phyloP scores from a whole-genome alignment of 768 basidiomycete genomes.

The Kwoniella sp. region DNA sequence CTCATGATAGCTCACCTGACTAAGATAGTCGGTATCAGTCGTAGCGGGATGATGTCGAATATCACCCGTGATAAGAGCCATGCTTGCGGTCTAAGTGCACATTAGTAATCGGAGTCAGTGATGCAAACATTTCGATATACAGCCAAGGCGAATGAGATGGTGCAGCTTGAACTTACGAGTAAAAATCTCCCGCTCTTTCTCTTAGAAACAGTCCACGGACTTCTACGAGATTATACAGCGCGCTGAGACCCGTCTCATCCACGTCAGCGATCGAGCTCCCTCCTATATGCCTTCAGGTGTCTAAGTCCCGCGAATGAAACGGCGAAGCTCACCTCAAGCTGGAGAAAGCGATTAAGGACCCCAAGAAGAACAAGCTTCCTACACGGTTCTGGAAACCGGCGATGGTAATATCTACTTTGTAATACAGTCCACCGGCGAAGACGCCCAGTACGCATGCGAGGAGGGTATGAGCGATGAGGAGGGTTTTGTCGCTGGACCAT shows the following conservation, averaged over 20 bases:
- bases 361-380: conserved; percentile 94
- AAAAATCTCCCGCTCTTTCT: conserved; percentile 81
- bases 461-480: conserved; percentile 76
- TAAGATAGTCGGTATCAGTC: conserved; percentile 84
- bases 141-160: no score
- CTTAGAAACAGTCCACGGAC: conserved; percentile 83
- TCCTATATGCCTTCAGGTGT: no score
- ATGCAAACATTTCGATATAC: neutral
- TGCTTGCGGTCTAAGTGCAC: conserved; percentile 68
- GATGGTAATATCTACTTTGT: conserved; percentile 73
- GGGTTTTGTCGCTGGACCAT: conserved; percentile 70
- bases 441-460: conserved; percentile 75
- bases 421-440: conserved; percentile 88
- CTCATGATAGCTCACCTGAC: conserved; percentile 60
- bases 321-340: conserved; percentile 62
- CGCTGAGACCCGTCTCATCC: conserved; percentile 57
- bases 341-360: conserved; percentile 87
- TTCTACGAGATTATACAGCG: conserved; percentile 83
- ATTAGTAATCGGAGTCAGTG: neutral
- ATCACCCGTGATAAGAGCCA: conserved; percentile 87
- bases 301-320: neutral
- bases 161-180: conserved; percentile 68
- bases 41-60: conserved; percentile 85
- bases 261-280: no score
- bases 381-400: conserved; percentile 87